Conservation (phyloP, 768 basidiomycete species). For the Russula dissimulans region DNA sequence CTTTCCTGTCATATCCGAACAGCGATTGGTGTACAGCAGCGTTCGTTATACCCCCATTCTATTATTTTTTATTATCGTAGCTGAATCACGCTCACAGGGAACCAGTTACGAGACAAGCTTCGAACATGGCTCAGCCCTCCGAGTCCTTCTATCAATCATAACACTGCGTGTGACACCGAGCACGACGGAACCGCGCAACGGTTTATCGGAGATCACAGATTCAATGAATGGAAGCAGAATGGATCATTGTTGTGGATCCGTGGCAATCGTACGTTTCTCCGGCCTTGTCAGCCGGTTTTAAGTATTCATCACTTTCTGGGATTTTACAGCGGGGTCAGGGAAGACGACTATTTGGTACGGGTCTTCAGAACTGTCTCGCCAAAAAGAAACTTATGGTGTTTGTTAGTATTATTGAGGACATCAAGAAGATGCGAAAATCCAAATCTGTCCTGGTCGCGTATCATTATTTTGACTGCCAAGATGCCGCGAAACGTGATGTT, state of each 20-base stretch:
- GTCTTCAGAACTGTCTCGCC: background rate
- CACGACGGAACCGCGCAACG: background rate
- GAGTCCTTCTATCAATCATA: constrained; percentile 1
- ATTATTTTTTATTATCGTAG: background rate
- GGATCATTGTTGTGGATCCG: constrained; percentile 1
- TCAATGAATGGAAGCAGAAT: background rate
- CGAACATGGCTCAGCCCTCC: constrained; percentile 2
- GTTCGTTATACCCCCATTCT: background rate
- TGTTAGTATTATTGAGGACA: background rate
- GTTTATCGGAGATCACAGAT: background rate
- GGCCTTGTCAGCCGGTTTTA: too few species aligned
- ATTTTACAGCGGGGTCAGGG: background rate
- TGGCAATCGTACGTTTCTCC: background rate
- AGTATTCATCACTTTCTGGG: background rate
- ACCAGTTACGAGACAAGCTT: background rate
- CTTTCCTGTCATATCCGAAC: background rate
- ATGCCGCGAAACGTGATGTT: background rate
- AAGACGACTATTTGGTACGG: constrained; percentile 3
- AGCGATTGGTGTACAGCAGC: background rate
- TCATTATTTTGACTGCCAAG: background rate
- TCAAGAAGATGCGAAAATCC: background rate
- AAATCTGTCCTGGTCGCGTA: background rate
- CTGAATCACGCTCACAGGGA: background rate
- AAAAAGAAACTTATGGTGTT: background rate
- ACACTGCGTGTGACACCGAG: background rate